Evolutionary conservation across 1,139 yeast genomes (phyloP).

Genomic region (Debaryomycetaceae sp.): DNA sequence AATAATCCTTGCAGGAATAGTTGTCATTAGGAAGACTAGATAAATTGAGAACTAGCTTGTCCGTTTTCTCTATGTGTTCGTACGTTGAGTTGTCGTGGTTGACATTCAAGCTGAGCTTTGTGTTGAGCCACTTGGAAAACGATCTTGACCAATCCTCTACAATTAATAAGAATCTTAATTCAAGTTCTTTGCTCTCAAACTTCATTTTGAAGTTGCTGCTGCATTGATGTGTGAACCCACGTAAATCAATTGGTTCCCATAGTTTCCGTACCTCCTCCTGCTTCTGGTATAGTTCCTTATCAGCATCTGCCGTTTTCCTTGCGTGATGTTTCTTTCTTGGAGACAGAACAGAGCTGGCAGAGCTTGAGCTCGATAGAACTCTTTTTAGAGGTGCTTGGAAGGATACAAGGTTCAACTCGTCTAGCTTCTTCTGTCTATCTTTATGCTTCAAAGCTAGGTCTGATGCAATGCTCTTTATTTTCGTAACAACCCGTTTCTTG

Average conservation of each 20-base stretch:
- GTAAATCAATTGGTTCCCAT: constrained; percentile 41
- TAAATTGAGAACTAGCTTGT: constrained; percentile 24
- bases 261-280: constrained; percentile 33
- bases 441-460: constrained; percentile 18
- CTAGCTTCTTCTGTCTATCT: constrained; percentile 27
- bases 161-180: constrained; percentile 33
- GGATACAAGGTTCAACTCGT: constrained; percentile 42
- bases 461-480: constrained; percentile 23
- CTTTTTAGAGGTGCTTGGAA: constrained; percentile 24
- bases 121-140: constrained; percentile 46
- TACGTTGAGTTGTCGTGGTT: constrained; percentile 27
- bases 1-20: constrained; percentile 32
- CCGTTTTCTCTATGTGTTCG: constrained; percentile 20
- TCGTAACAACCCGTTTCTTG: constrained; percentile 21
- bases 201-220: constrained; percentile 20
- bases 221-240: constrained; percentile 20
- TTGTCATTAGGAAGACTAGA: constrained; percentile 39
- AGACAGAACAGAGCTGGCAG: constrained; percentile 11
- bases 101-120: constrained; percentile 32
- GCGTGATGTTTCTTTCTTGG: constrained; percentile 13
- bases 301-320: constrained; percentile 10
- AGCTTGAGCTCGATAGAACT: constrained; percentile 17
- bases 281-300: constrained; percentile 20
- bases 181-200: constrained; percentile 17
- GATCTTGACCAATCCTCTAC: constrained; percentile 44